Evolutionary conservation across 2,329 filamentous ascomycete genomes (phyloP), one percentile per base, ranked within the genome.

Genomic region (Cladosporium sphaerospermum): DNA sequence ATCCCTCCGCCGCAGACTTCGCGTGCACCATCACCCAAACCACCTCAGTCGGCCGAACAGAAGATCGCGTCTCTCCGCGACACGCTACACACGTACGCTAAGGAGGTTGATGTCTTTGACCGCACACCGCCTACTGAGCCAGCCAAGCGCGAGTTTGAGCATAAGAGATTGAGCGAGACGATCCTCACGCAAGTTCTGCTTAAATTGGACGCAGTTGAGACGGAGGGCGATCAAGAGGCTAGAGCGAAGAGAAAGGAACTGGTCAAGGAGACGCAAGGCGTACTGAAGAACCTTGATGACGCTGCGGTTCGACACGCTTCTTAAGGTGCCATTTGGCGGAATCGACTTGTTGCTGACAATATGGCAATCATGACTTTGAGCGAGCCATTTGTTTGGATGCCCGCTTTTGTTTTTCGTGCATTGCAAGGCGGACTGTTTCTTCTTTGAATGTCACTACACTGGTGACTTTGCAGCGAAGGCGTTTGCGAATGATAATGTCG

Each of bases 201-300:
- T 58, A 92, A 91, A 71, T 69, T 89, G 37, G 88, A 93, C 66
- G 83, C 79, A 18, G 81, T 92, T 2, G 86, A 92, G 60, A 84
- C 84, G 0, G 84, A 85, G 45, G 86, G 86, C 4, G 81, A 88
- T 59, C 67, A 73, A 9, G 82, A 84, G 10, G 82, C 86, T 23
- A 77, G 87, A 57, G 71, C 76, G 10, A 80, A 75, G 66, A 75
- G 88, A 64, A 91, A 87, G 72, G 85, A 84, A 54, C 69, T 91
- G 47, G 85, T 92, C n/a, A 81, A 76, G 62, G 78, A 85, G 58
- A 83, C 86, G 3, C 86, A 92, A 67, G 78, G 74, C 9, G 72
- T 86, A 41, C 69, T 93, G 59, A 83, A 78, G 63, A 74, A 76
- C 28, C 66, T 92, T 54, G 88, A 93, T 52, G 43, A 58, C 60